phyloP scores from a whole-genome alignment of 2,329 filamentous ascomycete species.

The Chalaropsis thielavioides region DNA sequence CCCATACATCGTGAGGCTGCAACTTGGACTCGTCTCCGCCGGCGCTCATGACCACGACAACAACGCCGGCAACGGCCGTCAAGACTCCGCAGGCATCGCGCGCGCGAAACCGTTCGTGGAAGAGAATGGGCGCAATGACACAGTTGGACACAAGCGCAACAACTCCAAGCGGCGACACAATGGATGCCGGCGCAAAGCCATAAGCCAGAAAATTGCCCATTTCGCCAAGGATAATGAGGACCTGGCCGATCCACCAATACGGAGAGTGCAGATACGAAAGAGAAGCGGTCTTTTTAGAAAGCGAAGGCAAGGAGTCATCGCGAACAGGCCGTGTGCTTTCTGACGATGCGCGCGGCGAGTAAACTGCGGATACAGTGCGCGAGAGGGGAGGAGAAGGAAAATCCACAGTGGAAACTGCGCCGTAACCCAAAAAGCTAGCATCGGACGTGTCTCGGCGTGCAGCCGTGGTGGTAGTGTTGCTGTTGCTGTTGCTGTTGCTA shows the following conservation, averaged over 20 bases:
- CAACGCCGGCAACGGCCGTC: constrained; percentile 72
- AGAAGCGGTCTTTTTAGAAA: constrained; percentile 25
- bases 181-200: constrained; percentile 91
- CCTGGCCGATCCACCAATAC: constrained; percentile 92
- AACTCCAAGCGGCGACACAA: constrained; percentile 92
- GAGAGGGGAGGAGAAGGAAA: background rate
- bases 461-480: background rate
- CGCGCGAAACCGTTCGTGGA: constrained; percentile 76
- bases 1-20: constrained; percentile 79
- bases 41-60: constrained; percentile 84
- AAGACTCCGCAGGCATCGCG: constrained; percentile 81
- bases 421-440: constrained; percentile 8
- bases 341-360: background rate
- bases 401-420: constrained; percentile 7
- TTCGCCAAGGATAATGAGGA: constrained; percentile 85
- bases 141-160: constrained; percentile 94
- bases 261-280: constrained; percentile 76
- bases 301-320: background rate
- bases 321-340: constrained; percentile 16
- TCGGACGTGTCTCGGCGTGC: background rate
- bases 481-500: background rate
- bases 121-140: constrained; percentile 83
- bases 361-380: background rate
- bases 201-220: constrained; percentile 95
- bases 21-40: constrained; percentile 81